Evolutionary conservation across 2,329 filamentous ascomycete genomes (phyloP).

Genomic region (Oidium heveae): DNA sequence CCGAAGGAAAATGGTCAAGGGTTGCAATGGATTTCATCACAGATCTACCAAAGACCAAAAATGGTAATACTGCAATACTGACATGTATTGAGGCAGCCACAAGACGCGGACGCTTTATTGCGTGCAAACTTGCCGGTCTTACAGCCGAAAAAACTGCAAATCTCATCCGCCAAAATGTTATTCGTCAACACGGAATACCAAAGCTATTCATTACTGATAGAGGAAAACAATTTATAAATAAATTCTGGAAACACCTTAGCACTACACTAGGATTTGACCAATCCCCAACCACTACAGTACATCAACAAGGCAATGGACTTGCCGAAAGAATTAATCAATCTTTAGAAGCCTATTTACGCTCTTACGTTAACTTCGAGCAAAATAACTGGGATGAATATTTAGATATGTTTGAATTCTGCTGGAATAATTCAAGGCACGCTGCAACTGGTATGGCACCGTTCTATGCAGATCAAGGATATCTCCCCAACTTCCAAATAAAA

Average conservation of each 20-base stretch:
- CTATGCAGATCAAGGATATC: neutral
- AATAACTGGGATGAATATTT: constrained; percentile 2
- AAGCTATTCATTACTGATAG: neutral
- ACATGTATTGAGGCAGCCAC: too few species aligned
- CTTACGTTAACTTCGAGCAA: constrained; percentile 4
- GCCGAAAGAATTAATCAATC: too few species aligned
- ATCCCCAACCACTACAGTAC: neutral
- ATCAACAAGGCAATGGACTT: constrained; percentile 1
- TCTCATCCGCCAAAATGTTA: neutral
- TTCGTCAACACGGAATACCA: neutral
- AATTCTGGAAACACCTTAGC: neutral
- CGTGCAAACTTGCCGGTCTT: too few species aligned
- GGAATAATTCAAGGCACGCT: neutral
- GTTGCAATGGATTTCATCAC: too few species aligned
- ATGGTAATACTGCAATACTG: too few species aligned
- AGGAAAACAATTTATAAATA: neutral
- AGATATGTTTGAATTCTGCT: neutral
- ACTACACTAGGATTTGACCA: neutral
- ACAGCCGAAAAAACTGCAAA: too few species aligned
- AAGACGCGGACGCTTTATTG: too few species aligned
- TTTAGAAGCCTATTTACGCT: too few species aligned
- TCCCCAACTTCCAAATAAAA: neutral
- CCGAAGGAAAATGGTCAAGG: too few species aligned
- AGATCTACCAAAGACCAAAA: too few species aligned
- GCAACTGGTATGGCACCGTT: too few species aligned